Evolutionary conservation across 2,329 filamentous ascomycete genomes (phyloP).

Genomic region (Cytospora piceae): DNA sequence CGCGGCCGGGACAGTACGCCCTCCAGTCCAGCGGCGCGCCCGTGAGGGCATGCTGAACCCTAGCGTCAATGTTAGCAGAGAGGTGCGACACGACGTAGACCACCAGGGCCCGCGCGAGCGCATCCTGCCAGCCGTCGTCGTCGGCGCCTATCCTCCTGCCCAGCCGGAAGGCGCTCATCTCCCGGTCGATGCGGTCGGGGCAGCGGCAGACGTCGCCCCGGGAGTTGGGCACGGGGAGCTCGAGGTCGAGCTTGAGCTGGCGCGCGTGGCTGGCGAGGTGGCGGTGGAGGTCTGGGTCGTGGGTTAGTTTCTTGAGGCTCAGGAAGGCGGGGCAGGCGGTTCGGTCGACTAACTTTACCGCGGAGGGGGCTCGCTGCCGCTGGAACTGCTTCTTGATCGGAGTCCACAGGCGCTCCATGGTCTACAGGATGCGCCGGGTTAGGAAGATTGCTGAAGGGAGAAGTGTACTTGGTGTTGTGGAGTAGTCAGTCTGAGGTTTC

Average conservation of each 20-base stretch:
- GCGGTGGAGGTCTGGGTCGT: not conserved
- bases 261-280: constrained; percentile 8
- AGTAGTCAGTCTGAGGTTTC: no score
- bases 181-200: not conserved
- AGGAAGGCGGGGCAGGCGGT: not conserved
- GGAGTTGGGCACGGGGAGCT: not conserved
- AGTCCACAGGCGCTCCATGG: no score
- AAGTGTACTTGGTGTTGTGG: no score
- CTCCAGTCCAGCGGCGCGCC: not conserved
- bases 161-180: not conserved
- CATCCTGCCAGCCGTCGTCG: not conserved
- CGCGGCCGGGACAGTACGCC: not conserved
- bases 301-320: not conserved
- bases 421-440: no score
- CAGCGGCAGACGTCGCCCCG: not conserved
- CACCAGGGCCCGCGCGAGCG: not conserved
- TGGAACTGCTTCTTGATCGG: not conserved
- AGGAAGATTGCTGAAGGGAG: no score
- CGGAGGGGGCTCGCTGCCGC: not conserved
- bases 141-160: not conserved
- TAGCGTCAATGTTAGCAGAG: not conserved
- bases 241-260: not conserved
- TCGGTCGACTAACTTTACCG: not conserved
- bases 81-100: not conserved
- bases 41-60: not conserved